These are phyloP conservation scores for Gnomoniopsis sp. DNA, from an alignment of 2,329 filamentous ascomycete species.

Conservation along the genomic window DNA sequence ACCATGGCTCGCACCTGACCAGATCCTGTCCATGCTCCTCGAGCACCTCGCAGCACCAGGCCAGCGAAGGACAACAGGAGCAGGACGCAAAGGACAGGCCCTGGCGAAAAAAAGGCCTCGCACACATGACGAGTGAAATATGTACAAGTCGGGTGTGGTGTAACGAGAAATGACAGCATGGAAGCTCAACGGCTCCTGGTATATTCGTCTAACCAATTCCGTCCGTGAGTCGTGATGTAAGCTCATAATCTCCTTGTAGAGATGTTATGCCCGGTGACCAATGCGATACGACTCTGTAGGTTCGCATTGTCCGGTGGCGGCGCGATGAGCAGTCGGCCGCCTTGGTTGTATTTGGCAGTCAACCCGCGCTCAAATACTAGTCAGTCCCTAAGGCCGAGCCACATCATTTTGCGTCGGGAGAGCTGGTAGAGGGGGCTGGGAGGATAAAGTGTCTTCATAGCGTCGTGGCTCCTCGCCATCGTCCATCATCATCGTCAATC, in stretches of 20 bases:
- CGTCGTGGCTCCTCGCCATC: slow-evolving; percentile 43
- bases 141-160: slow-evolving; percentile 10
- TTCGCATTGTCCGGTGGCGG: background rate
- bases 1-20: background rate
- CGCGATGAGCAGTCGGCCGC: background rate
- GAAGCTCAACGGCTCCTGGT: slow-evolving; percentile 11
- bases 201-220: background rate
- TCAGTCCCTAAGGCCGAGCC: background rate
- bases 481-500: slow-evolving; percentile 49
- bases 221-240: background rate
- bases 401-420: background rate
- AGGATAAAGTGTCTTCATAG: background rate
- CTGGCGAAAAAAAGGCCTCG: background rate
- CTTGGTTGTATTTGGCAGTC: background rate
- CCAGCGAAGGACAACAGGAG: background rate
- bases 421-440: slow-evolving; percentile 1
- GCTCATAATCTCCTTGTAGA: background rate
- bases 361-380: background rate
- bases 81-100: background rate
- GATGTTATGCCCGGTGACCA: background rate
- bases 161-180: background rate
- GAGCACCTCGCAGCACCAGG: slow-evolving; percentile 11
- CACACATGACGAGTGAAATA: background rate
- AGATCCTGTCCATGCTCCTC: background rate
- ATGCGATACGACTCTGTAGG: background rate